Percentiles rank a stretch among this genome's conserved stretches.
Evolutionary conservation across 768 basidiomycete genomes (phyloP).

Genomic region (Gloeopeniophorella convolvens): DNA sequence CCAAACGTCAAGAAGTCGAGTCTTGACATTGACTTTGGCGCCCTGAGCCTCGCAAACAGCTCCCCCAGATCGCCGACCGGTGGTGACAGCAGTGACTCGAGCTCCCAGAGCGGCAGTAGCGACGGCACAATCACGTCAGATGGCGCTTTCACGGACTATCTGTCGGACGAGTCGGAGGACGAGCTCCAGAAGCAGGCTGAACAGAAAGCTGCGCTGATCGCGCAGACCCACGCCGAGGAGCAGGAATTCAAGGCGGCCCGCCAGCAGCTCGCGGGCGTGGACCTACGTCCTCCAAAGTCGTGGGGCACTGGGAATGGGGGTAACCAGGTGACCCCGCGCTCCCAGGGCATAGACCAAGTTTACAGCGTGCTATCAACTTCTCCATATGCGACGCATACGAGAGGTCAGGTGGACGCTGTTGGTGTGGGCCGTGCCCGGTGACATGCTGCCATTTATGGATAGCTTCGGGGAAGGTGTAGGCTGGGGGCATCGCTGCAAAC

Average conservation of each 20-base stretch:
- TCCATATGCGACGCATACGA: conserved; percentile 12
- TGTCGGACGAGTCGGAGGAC: conserved; percentile 90
- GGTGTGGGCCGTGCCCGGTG: conserved; percentile 18
- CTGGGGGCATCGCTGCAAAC: conserved; percentile 1
- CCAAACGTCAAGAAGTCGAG: conserved; percentile 19
- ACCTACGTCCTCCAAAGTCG: conserved; percentile 67
- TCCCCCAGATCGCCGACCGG: conserved; percentile 28
- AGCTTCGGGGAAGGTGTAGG: conserved; percentile 1
- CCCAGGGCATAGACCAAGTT: conserved; percentile 11
- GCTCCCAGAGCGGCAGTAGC: conserved; percentile 44
- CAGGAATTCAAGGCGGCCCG: conserved; percentile 76
- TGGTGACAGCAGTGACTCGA: conserved; percentile 47
- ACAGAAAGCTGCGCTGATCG: conserved; percentile 65
- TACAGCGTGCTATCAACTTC: conserved; percentile 10
- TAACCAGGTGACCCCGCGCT: conserved; percentile 14
- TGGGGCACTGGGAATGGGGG: conserved; percentile 45
- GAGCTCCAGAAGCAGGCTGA: conserved; percentile 85
- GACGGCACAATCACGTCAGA: conserved; percentile 80
- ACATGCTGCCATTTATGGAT: not conserved
- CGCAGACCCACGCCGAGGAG: conserved; percentile 78
- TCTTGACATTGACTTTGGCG: conserved; percentile 35
- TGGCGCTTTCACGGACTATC: conserved; percentile 83
- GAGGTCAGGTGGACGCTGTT: conserved; percentile 21
- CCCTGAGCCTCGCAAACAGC: conserved; percentile 32
- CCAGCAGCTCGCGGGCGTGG: conserved; percentile 68